phyloP scores from a whole-genome alignment of 2,329 filamentous ascomycete genomes.

The Aureobasidium melanogenum region DNA sequence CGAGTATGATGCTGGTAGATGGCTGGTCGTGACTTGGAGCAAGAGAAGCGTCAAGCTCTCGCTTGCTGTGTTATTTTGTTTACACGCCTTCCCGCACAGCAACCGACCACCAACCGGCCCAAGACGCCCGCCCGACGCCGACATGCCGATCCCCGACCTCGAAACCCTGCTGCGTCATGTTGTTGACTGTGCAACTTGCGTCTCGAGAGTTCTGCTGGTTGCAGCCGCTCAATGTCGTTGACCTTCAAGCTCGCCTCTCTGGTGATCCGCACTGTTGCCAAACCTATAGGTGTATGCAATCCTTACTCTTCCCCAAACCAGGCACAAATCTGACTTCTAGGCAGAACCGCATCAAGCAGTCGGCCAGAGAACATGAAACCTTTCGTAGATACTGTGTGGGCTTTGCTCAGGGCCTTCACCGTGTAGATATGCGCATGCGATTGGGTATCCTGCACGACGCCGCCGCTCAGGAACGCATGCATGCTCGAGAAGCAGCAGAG shows the following conservation, averaged over 20 bases:
- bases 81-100: neutral
- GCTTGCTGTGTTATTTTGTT: slow-evolving; percentile 7
- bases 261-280: slow-evolving; percentile 55
- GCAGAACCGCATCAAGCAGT: slow-evolving; percentile 58
- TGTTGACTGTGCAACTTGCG: neutral
- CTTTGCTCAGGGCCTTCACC: slow-evolving; percentile 56
- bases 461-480: slow-evolving; percentile 44
- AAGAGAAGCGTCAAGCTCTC: neutral
- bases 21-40: neutral
- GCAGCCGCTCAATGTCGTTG: slow-evolving; percentile 44
- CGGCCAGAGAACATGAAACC: slow-evolving; percentile 59
- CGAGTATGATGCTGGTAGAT: slow-evolving; percentile 5
- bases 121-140: neutral
- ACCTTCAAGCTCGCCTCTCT: slow-evolving; percentile 59
- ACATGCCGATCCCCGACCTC: neutral
- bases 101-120: neutral
- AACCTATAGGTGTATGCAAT: slow-evolving; percentile 54
- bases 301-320: too few relatives aligned
- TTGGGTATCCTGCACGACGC: slow-evolving; percentile 56
- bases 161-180: neutral
- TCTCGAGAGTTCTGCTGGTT: neutral
- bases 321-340: neutral
- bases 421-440: slow-evolving; percentile 59
- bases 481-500: slow-evolving; percentile 45
- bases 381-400: slow-evolving; percentile 54